Conservation (phyloP, 352 stramenopile genomes). For the Globisporangium nagaii region DNA sequence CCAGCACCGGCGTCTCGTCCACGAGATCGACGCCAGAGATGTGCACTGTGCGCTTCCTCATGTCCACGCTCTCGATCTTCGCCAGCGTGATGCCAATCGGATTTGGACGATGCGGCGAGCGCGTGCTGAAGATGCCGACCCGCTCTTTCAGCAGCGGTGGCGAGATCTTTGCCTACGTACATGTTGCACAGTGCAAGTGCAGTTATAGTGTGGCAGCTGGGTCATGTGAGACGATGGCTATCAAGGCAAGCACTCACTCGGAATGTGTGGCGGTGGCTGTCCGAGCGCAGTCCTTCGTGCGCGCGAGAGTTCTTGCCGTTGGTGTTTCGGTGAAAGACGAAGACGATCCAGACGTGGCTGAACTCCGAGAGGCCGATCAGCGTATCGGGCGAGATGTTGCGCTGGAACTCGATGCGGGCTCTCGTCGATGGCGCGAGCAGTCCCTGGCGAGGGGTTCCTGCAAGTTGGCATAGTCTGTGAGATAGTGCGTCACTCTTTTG, state of each 20-base stretch:
- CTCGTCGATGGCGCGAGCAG: constrained; percentile 67
- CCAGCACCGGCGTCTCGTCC: constrained; percentile 95
- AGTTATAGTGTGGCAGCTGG: too few relatives aligned
- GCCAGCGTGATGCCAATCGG: constrained; percentile 91
- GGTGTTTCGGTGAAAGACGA: constrained; percentile 89
- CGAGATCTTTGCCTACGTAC: constrained; percentile 54
- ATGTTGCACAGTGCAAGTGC: background rate
- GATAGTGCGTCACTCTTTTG: background rate
- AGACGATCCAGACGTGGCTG: constrained; percentile 87
- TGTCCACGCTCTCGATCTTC: constrained; percentile 82
- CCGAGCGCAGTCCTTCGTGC: constrained; percentile 51
- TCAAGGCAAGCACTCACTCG: too few relatives aligned
- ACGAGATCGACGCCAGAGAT: constrained; percentile 91
- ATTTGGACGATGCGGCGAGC: constrained; percentile 96
- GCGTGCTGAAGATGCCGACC: constrained; percentile 94
- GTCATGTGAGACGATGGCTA: too few relatives aligned
- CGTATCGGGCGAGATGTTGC: constrained; percentile 72
- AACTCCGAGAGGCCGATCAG: constrained; percentile 70
- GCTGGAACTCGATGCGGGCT: constrained; percentile 70
- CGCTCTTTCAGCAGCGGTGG: constrained; percentile 66
- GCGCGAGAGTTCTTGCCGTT: constrained; percentile 78
- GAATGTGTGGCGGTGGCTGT: constrained; percentile 76
- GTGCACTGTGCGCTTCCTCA: constrained; percentile 47
- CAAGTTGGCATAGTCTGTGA: background rate
- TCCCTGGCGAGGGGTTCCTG: constrained; percentile 81